Evolutionary conservation across 192 early-diverging fungal species (phyloP).

Genomic region (Jimgerdemannia lactiflua): DNA sequence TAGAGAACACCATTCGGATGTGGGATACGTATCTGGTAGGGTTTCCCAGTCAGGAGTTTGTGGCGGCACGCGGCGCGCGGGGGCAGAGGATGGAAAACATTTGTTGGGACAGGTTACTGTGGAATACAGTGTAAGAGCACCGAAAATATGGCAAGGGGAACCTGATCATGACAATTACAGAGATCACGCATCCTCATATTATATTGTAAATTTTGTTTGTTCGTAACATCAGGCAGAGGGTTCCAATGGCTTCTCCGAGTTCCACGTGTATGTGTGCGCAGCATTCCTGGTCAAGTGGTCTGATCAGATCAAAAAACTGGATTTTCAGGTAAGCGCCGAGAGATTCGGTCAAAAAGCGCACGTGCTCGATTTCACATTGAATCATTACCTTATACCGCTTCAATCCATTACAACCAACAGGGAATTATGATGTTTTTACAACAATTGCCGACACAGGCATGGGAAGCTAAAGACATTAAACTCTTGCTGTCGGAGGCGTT

Average conservation of each 20-base stretch:
- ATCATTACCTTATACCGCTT: neutral
- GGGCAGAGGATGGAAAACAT: neutral
- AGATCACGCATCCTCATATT: no score
- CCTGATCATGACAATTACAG: no score
- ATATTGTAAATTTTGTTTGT: neutral
- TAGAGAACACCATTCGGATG: conserved; percentile 90
- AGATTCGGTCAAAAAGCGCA: neutral
- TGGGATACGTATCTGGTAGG: conserved; percentile 96
- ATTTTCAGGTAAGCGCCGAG: conserved; percentile 69
- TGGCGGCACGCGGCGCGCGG: neutral
- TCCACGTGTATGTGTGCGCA: conserved; percentile 98
- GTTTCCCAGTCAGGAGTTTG: neutral
- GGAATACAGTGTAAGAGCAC: neutral
- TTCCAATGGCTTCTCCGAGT: conserved; percentile 90
- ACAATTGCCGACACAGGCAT: conserved; percentile 77
- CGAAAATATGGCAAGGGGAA: no score
- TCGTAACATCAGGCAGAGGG: conserved; percentile 62
- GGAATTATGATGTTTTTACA: conserved; percentile 95
- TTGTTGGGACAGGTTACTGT: neutral
- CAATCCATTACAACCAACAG: conserved; percentile 25
- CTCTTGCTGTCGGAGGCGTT: conserved; percentile 93
- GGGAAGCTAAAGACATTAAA: conserved; percentile 92
- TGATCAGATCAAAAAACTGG: conserved; percentile 78
- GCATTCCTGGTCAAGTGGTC: conserved; percentile 97
- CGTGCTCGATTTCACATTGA: neutral